phyloP scores from a whole-genome alignment of 306 rosid species.

The Vachellia pachyceras region DNA sequence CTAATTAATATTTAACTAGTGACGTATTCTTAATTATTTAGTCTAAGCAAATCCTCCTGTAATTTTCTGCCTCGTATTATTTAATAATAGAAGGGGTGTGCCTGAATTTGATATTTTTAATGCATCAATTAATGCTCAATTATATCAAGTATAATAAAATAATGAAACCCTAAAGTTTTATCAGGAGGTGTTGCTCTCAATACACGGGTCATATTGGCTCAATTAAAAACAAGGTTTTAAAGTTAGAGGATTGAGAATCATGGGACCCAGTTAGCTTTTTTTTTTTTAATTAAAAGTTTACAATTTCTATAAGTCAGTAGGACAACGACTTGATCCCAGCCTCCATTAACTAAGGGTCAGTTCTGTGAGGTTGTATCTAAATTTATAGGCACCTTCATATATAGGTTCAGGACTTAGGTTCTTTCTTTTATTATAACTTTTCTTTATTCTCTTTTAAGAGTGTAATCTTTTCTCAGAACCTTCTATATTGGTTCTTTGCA shows the following conservation, averaged over 20 bases:
- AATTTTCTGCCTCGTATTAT: not conserved
- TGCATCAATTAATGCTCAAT: not conserved
- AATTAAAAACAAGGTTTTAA: slow-evolving; percentile 1
- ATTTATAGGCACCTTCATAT: not conserved
- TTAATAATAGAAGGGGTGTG: not conserved
- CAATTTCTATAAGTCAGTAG: not conserved
- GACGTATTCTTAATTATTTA: not conserved
- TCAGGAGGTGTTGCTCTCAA: slow-evolving; percentile 11
- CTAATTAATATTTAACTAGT: not conserved
- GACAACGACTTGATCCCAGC: slow-evolving; percentile 21
- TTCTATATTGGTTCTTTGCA: not conserved
- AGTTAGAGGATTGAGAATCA: slow-evolving; percentile 8
- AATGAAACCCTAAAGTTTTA: not conserved
- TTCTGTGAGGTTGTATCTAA: slow-evolving; percentile 2
- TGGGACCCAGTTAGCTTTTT: not conserved
- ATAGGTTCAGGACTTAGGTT: slow-evolving; percentile 15
- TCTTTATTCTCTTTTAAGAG: slow-evolving; percentile 29
- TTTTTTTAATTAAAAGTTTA: not conserved
- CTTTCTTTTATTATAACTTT: slow-evolving; percentile 23
- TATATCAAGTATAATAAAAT: not conserved
- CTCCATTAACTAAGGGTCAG: not conserved
- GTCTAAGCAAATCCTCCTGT: slow-evolving; percentile 12
- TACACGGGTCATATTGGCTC: not conserved
- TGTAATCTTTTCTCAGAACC: slow-evolving; percentile 5
- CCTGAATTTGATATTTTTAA: not conserved